Conservation (phyloP, 768 basidiomycete genomes). For the Dictyophora rubrovolvata region DNA sequence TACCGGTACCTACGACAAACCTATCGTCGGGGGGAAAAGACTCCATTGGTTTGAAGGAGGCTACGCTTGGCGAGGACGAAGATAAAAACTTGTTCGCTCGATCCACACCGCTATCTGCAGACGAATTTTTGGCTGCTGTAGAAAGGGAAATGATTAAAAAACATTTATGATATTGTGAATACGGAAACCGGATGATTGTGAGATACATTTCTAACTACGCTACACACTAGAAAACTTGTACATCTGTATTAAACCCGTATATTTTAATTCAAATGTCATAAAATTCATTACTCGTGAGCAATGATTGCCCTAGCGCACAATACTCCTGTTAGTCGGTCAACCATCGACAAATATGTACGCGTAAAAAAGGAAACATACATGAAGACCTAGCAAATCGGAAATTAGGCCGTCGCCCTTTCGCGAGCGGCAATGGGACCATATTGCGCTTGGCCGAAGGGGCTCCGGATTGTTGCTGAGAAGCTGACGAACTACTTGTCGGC, state of each 20-base stretch:
- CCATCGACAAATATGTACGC: too few relatives aligned
- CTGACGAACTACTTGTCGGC: not conserved
- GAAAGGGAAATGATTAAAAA: constrained; percentile 42
- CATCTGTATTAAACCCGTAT: too few relatives aligned
- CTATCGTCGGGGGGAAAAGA: not conserved
- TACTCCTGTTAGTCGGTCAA: too few relatives aligned
- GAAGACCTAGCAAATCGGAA: not conserved
- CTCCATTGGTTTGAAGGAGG: constrained; percentile 10
- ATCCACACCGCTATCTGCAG: constrained; percentile 33
- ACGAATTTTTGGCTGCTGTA: constrained; percentile 55
- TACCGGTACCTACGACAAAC: not conserved
- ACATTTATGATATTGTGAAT: not conserved
- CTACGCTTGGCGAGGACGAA: constrained; percentile 10
- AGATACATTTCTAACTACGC: too few relatives aligned
- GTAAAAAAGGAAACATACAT: not conserved
- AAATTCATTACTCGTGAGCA: too few relatives aligned
- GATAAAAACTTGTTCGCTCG: constrained; percentile 12
- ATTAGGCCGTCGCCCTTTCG: not conserved
- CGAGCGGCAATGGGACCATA: not conserved
- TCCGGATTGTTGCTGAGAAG: not conserved
- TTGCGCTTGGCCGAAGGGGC: not conserved
- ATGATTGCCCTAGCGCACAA: too few relatives aligned
- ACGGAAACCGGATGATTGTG: too few relatives aligned
- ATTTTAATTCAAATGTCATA: too few relatives aligned
- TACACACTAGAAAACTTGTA: too few relatives aligned